Conservation (phyloP, 257 asterid species). For the Solanum ossicruentum region DNA sequence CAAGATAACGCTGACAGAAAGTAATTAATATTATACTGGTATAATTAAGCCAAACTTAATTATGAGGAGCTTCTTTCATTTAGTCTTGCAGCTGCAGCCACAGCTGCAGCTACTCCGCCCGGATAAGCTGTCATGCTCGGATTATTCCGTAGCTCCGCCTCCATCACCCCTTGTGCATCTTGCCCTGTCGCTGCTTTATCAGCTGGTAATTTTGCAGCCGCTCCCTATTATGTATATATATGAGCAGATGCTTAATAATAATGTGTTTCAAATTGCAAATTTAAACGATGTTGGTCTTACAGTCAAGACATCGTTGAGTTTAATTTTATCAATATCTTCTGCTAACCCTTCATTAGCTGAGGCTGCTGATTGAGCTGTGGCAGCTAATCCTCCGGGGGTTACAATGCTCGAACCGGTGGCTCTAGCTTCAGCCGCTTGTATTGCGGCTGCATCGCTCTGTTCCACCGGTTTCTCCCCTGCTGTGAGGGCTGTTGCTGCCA, state of each 20-base stretch:
- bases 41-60: not conserved
- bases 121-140: conserved; percentile 14
- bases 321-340: conserved; percentile 39
- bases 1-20: not conserved
- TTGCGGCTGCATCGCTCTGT: conserved; percentile 65
- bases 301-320: conserved; percentile 31
- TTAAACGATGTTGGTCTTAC: conserved; percentile 7
- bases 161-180: conserved; percentile 45
- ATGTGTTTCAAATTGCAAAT: too few species aligned
- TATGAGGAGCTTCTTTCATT: conserved; percentile 16
- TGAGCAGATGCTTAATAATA: too few species aligned
- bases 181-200: conserved; percentile 54
- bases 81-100: conserved; percentile 42
- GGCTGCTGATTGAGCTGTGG: conserved; percentile 64
- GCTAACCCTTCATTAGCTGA: conserved; percentile 33
- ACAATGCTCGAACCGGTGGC: conserved; percentile 39
- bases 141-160: conserved; percentile 41
- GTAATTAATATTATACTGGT: too few species aligned
- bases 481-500: conserved; percentile 36
- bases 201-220: conserved; percentile 20
- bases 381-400: conserved; percentile 47
- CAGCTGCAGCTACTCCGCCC: conserved; percentile 60
- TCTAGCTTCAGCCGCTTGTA: conserved; percentile 61
- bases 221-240: conserved; percentile 20
- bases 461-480: conserved; percentile 47